Base-by-base conservation (phyloP, 1,284 basidiomycete species). In the Boletus sp. region DNA sequence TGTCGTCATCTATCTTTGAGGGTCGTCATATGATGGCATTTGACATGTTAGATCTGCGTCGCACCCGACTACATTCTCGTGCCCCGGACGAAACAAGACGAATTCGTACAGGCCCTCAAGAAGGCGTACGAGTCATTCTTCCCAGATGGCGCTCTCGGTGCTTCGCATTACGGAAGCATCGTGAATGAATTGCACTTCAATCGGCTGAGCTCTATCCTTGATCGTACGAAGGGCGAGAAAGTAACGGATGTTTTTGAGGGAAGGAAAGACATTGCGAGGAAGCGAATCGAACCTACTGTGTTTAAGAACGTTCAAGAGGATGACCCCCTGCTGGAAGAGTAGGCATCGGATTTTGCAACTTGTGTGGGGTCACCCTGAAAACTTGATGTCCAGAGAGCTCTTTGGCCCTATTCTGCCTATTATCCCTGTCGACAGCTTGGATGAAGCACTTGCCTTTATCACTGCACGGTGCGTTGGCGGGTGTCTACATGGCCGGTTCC, bases 371-470 rank as follows among this genome's bases (percentile, higher is more conserved):
- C 14, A 55, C 8, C 3, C 14, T 13, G 14, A 32, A 14, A 9
- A 23, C 32, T 17, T 2, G n/a, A 35, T 19, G 4, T 34, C 9
- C 9, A 80, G 78, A 41, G 84, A 87, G 62, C 68, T 83, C 12
- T 86, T 89, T 61, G 87, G 83, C 0, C 85, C 86, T 1, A 63
- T 88, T 17, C 62, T 89, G 2, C 77, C 84, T 5, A 75, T 90
- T 42, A 61, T 88, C 4, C 71, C 82, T 2, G 74, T 87, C 8
- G 74, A 78, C 45, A 67, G 71, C 49, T 56, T 76, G 12, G 42
- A 59, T 2, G 56, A 65, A 32, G 66, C 60, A 0, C 16, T 67
- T 17, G 58, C 67, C 8, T 74, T 77, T 50, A 66, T 85, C 44
- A 75, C 74, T 46, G 53, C 60, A 0, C 62, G 70, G 76, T 76